Conservation (phyloP, 192 early-diverging fungal genomes). For the Cladochytrium replicatum region DNA sequence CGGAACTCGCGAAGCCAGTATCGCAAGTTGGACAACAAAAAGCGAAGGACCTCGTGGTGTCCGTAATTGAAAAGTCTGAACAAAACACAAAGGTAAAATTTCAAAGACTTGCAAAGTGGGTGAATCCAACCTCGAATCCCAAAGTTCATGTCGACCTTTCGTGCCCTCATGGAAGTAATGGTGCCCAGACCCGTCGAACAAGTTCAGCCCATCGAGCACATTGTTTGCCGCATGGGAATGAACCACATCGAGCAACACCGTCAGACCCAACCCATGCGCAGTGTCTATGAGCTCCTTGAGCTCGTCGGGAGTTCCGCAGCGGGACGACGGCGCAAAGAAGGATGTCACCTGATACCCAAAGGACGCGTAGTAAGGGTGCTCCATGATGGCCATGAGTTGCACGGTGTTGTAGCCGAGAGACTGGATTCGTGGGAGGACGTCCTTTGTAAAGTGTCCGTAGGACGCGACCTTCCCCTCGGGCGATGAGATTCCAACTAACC, state of each 20-base stretch:
- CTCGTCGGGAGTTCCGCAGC: constrained; percentile 90
- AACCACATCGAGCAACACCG: constrained; percentile 85
- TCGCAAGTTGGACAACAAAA: constrained; percentile 87
- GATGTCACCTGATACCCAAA: constrained; percentile 98
- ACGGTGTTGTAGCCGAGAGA: constrained; percentile 54
- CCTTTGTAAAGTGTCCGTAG: constrained; percentile 80
- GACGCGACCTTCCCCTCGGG: constrained; percentile 71
- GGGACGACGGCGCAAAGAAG: constrained; percentile 87
- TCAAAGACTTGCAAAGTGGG: background rate
- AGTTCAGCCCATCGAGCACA: constrained; percentile 85
- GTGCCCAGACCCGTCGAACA: constrained; percentile 87
- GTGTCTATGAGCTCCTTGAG: constrained; percentile 85
- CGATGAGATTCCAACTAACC: constrained; percentile 81
- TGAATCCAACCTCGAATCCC: constrained; percentile 53
- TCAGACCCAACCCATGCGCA: constrained; percentile 80
- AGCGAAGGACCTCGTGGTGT: constrained; percentile 81
- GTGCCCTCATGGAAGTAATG: constrained; percentile 89
- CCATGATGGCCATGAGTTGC: constrained; percentile 81
- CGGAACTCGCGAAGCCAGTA: constrained; percentile 85
- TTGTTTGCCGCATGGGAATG: constrained; percentile 97
- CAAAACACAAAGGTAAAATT: constrained; percentile 8
- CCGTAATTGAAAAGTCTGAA: constrained; percentile 91
- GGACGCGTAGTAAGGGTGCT: constrained; percentile 96
- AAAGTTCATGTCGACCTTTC: constrained; percentile 80
- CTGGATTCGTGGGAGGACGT: constrained; percentile 77